Evolutionary conservation across 2,329 filamentous ascomycete species (phyloP).

Genomic region (Colletotrichum godetiae): DNA sequence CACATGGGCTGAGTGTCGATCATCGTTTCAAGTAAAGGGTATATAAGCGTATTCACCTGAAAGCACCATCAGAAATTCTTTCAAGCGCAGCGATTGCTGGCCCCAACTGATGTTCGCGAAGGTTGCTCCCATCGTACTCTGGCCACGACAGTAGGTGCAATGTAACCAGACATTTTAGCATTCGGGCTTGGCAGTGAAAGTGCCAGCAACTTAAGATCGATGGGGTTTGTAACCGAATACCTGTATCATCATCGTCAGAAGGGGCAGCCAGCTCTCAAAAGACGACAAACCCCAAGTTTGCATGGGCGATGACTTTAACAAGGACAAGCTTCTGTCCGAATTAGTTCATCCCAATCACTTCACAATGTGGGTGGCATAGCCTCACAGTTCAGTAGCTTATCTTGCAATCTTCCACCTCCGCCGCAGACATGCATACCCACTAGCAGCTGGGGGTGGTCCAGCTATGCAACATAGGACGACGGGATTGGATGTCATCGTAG

Average conservation of each 20-base stretch:
- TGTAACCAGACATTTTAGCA: not conserved
- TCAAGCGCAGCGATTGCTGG: not conserved
- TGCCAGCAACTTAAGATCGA: not conserved
- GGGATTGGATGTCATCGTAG: conserved; percentile 13
- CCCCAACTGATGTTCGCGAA: not conserved
- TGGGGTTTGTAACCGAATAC: not conserved
- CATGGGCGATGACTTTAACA: not conserved
- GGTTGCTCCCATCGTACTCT: not conserved
- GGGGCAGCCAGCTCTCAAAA: not conserved
- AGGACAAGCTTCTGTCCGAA: not conserved
- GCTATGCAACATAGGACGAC: not conserved
- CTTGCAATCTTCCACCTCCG: conserved; percentile 7
- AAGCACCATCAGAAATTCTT: not conserved
- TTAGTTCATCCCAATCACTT: not conserved
- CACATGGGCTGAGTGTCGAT: conserved; percentile 1
- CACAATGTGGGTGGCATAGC: not conserved
- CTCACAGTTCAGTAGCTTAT: conserved; percentile 7
- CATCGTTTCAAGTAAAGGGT: not conserved
- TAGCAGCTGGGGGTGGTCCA: not conserved
- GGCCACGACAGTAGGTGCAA: not conserved
- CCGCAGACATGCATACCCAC: conserved; percentile 16
- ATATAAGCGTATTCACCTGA: not conserved
- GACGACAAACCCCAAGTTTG: not conserved
- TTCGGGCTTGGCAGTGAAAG: not conserved
- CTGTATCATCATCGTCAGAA: not conserved